Percentiles rank a stretch among this genome's conserved stretches.
Evolutionary conservation across 306 rosid species (phyloP).

Genomic region (Sicyos edulis): DNA sequence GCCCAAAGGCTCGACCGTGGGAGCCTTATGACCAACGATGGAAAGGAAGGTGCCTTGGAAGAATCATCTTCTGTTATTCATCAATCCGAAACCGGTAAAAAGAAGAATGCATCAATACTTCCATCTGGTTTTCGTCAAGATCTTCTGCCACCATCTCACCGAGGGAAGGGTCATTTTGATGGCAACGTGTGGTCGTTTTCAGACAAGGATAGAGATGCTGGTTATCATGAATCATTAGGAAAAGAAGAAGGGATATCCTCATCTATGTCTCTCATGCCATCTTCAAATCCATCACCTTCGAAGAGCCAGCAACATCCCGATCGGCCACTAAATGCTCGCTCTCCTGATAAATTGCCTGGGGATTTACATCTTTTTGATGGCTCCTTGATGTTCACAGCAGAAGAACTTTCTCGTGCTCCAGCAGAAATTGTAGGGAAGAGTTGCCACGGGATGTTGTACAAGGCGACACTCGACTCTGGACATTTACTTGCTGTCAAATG

Average conservation of each 20-base stretch:
- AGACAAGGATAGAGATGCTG: slow-evolving; percentile 28
- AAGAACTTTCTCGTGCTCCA: slow-evolving; percentile 69
- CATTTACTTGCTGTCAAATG: slow-evolving; percentile 61
- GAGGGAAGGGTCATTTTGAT: slow-evolving; percentile 22
- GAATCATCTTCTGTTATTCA: slow-evolving; percentile 34
- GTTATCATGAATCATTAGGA: slow-evolving; percentile 31
- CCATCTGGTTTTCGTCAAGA: slow-evolving; percentile 27
- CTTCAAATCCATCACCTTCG: slow-evolving; percentile 56
- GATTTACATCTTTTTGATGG: slow-evolving; percentile 64
- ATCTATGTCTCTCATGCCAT: slow-evolving; percentile 45
- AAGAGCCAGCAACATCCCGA: slow-evolving; percentile 39
- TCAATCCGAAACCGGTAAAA: slow-evolving; percentile 28
- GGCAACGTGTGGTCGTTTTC: slow-evolving; percentile 25
- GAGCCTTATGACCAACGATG: slow-evolving; percentile 24
- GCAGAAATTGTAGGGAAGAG: slow-evolving; percentile 68
- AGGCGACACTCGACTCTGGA: slow-evolving; percentile 64
- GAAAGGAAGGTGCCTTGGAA: slow-evolving; percentile 27
- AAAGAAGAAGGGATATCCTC: slow-evolving; percentile 41
- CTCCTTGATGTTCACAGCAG: slow-evolving; percentile 51
- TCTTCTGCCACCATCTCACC: slow-evolving; percentile 21
- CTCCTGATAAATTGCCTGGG: slow-evolving; percentile 57
- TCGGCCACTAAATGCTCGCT: slow-evolving; percentile 32
- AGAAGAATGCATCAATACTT: slow-evolving; percentile 32
- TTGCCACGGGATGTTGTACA: slow-evolving; percentile 75
- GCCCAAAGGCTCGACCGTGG: slow-evolving; percentile 28